Percentiles rank a stretch among this genome's conserved stretches.
Conservation (phyloP, 495 filamentous ascomycete species). For the Glonium stellatum region DNA sequence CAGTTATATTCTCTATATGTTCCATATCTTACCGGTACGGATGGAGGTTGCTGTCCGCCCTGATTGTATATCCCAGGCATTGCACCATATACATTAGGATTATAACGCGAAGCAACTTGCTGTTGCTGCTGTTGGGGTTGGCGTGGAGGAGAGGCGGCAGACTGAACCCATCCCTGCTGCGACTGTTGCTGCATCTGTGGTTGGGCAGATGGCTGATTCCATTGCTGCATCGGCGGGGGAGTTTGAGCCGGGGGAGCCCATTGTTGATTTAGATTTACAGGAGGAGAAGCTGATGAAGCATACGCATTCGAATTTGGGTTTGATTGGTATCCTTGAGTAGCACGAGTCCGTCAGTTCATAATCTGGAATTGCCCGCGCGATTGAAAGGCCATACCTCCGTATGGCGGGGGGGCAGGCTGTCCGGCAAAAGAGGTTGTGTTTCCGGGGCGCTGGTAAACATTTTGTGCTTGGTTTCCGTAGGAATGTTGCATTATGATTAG, state of each 20-base stretch:
- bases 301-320: too few relatives aligned
- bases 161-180: neutral
- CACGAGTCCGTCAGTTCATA: neutral
- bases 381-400: conserved; percentile 19
- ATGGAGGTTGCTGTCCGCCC: conserved; percentile 2
- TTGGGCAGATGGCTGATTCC: conserved; percentile 15
- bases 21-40: neutral
- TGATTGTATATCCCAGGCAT: conserved; percentile 21
- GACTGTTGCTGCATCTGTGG: neutral
- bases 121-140: conserved; percentile 11
- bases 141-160: too few relatives aligned
- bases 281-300: conserved; percentile 4
- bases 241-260: conserved; percentile 22
- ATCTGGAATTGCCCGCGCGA: neutral
- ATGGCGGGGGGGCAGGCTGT: conserved; percentile 17
- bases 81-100: conserved; percentile 21
- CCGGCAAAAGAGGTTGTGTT: conserved; percentile 21
- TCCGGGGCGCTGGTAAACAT: conserved; percentile 19
- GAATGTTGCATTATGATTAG: conserved; percentile 23
- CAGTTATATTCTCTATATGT: too few relatives aligned
- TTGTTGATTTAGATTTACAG: conserved; percentile 9
- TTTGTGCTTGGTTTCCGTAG: conserved; percentile 14
- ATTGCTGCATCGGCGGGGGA: conserved; percentile 11
- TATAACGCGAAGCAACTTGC: conserved; percentile 15
- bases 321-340: conserved; percentile 18